phyloP scores from a whole-genome alignment of 2,329 filamentous ascomycete genomes.

The Colletotrichum tamarilloi region DNA sequence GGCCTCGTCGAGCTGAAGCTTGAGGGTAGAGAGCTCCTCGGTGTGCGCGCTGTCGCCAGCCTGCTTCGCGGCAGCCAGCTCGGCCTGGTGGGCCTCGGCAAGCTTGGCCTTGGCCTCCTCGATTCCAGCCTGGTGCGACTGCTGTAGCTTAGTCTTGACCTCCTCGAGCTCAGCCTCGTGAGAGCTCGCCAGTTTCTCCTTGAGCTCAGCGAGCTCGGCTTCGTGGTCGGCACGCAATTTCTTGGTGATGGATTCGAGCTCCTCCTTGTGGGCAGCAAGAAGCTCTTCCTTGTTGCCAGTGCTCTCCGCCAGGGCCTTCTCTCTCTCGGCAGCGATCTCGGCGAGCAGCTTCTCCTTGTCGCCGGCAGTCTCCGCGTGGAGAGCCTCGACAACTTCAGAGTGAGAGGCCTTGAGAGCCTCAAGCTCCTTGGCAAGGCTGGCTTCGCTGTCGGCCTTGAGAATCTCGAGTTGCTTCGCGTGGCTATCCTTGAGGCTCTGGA shows the following conservation, averaged over 20 bases:
- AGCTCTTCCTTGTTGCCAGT: constrained; percentile 51
- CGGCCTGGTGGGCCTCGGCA: constrained; percentile 44
- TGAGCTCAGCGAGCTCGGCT: constrained; percentile 43
- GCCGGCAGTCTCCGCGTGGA: constrained; percentile 53
- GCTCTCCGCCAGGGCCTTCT: constrained; percentile 54
- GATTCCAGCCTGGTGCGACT: constrained; percentile 50
- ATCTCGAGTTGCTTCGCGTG: constrained; percentile 63
- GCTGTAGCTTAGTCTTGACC: constrained; percentile 49
- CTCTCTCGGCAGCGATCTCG: constrained; percentile 50
- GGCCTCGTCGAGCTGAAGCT: constrained; percentile 46
- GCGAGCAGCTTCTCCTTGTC: constrained; percentile 50
- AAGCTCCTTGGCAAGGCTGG: constrained; percentile 52
- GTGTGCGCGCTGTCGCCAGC: constrained; percentile 47
- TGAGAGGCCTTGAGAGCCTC: constrained; percentile 57
- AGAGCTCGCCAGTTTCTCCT: constrained; percentile 53
- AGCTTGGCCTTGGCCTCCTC: constrained; percentile 48
- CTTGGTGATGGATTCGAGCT: constrained; percentile 45
- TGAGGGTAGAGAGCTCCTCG: constrained; percentile 49
- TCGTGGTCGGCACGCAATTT: constrained; percentile 45
- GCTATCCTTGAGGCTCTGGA: constrained; percentile 64
- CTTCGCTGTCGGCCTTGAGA: constrained; percentile 55
- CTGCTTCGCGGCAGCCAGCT: constrained; percentile 45
- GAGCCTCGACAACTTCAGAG: constrained; percentile 51
- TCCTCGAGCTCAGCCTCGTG: constrained; percentile 54
- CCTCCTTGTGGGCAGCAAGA: constrained; percentile 44